Conservation (phyloP, 2,329 filamentous ascomycete genomes). For the Colletotrichum chlorophyti region DNA sequence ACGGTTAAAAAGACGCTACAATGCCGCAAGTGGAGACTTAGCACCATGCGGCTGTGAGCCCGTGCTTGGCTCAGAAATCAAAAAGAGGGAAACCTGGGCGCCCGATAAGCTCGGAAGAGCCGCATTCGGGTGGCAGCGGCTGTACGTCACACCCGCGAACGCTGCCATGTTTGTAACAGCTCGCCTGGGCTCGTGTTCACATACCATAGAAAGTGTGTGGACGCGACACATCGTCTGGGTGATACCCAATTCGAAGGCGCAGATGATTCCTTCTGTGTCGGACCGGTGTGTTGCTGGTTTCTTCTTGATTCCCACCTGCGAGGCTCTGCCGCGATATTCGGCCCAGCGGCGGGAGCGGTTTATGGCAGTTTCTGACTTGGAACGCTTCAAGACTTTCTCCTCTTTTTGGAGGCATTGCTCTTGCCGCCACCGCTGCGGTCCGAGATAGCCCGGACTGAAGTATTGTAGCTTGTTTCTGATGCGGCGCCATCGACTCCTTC, state of each 20-base stretch:
- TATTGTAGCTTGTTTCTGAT: conserved; percentile 28
- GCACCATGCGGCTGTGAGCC: conserved; percentile 16
- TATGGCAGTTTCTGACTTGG: conserved; percentile 3
- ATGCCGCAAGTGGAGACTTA: neutral
- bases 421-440: conserved; percentile 18
- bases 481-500: conserved; percentile 15
- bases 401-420: conserved; percentile 23
- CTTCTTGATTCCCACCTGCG: conserved; percentile 3
- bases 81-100: neutral
- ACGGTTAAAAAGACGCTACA: conserved; percentile 9
- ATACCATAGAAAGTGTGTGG: neutral
- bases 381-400: conserved; percentile 24
- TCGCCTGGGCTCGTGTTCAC: neutral
- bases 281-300: neutral
- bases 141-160: neutral
- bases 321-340: conserved; percentile 21
- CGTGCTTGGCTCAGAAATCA: conserved; percentile 1
- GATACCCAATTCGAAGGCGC: neutral
- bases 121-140: conserved; percentile 10
- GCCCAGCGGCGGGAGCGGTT: conserved; percentile 5
- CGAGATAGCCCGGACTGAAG: conserved; percentile 25
- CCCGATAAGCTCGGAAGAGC: conserved; percentile 4
- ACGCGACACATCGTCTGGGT: neutral
- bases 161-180: conserved; percentile 1
- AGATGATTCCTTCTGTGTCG: neutral